Evolutionary conservation across 805 yeast species (phyloP), one percentile per base, ranked within the genome.

Genomic region (Jamesozyma gamospora): DNA sequence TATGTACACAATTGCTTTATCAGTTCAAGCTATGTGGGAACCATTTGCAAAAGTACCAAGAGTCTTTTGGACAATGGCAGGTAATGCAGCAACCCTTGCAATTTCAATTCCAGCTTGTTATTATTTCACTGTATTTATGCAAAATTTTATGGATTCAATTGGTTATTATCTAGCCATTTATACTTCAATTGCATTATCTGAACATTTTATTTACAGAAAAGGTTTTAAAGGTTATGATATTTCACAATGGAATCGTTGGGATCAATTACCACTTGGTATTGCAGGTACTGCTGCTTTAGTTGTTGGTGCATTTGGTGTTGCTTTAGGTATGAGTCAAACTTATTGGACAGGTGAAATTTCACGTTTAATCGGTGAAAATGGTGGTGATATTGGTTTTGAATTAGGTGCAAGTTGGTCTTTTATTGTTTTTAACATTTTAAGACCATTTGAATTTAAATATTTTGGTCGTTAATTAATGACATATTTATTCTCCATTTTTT

Each of bases 161-260:
- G 90, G 85, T 52, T 87, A 88, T 71, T 87, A 92, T 75, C 70
- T 87, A 55, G 87, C 94, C 42, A 81, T 86, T 54, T 88, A 87
- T 66, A 75, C 74, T 55, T 74, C 82, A 35, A 77, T 87, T 62
- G 61, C 75, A 18, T 61, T 80, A 12, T 73, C 84, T 30, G 95
- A 87, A 63, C 95, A 87, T 63, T 79, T 83, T 61, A 70, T 86
- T 60, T 82, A 75, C 75, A 77, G 78, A 57, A 72, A 69, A 51
- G 84, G 85, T 34, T 66, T 70, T 51, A 51, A 65, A 33, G 76
- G 74, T 44, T 83, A 84, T 63, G 76, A 82, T 55, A 63, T 77
- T 47, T 72, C 67, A 30, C 73, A 70, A 46, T 81, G 77, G 70
- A 61, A 73, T 44, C 75, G 78, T 51, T 67, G 69, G 55, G 60